Conservation (phyloP, 805 yeast genomes). For the Clavispora asparagi region DNA sequence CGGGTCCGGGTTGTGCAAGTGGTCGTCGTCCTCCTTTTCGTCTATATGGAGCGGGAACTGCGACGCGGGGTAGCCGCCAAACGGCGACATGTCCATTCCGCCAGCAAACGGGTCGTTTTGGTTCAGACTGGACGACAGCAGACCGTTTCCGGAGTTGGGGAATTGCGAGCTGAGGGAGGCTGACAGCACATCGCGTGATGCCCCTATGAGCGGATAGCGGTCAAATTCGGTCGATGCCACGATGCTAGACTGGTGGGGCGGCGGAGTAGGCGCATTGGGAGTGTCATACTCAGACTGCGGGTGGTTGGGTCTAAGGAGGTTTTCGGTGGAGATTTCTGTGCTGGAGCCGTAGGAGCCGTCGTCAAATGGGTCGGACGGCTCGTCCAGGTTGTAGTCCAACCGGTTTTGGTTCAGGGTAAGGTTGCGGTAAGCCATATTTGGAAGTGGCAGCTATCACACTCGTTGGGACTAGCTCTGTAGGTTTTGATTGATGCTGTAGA, state of each 20-base stretch:
- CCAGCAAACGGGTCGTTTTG: slow-evolving; percentile 10
- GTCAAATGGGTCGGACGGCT: slow-evolving; percentile 4
- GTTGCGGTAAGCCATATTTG: slow-evolving; percentile 11
- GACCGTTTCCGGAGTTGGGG: slow-evolving; percentile 2
- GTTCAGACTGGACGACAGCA: slow-evolving; percentile 5
- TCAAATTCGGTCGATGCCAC: slow-evolving; percentile 13
- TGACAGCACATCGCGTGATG: slow-evolving; percentile 11
- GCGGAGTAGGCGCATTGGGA: neutral
- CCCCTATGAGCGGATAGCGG: slow-evolving; percentile 14
- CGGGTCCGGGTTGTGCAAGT: slow-evolving; percentile 93
- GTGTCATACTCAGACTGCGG: neutral
- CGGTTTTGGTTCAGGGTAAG: slow-evolving; percentile 13
- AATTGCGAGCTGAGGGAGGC: slow-evolving; percentile 10
- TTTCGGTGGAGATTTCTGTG: slow-evolving; percentile 2
- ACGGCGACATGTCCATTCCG: slow-evolving; percentile 44
- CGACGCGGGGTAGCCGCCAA: slow-evolving; percentile 96
- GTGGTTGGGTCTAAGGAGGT: neutral
- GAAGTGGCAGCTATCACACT: no score
- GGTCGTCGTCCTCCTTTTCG: slow-evolving; percentile 93
- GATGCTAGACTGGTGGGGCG: neutral
- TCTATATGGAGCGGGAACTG: slow-evolving; percentile 90
- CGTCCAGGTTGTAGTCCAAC: neutral
- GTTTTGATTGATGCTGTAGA: no score
- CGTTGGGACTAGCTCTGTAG: neutral
- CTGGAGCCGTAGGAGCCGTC: slow-evolving; percentile 9